Evolutionary conservation across 2,329 filamentous ascomycete genomes (phyloP), one percentile per base, ranked within the genome.

Genomic region (Diaporthe citri): DNA sequence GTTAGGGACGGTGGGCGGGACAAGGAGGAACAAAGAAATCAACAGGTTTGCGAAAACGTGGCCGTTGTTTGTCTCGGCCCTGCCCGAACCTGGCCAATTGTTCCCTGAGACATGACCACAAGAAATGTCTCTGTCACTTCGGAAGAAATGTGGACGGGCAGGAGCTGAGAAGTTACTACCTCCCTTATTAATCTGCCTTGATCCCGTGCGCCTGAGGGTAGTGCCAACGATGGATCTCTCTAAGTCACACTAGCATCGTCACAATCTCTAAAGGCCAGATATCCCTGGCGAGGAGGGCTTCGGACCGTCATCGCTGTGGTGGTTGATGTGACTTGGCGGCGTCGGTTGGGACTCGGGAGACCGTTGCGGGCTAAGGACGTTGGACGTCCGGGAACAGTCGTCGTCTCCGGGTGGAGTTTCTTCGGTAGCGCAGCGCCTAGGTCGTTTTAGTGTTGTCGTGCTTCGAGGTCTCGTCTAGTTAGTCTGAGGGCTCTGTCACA

Each of bases 51-150:
- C 25, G 36, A 48, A 55, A 60, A 55, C 34, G 57, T 67, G 59
- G 28, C 57, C 71, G 56, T 67, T 43, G 39, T 51, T 69, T 71
- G 72, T 73, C 57, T 74, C 73, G 59, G 56, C n/a, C 48, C 41
- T 67, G 57, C 52, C 57, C 56, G n/a, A 57, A 72, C 48, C 52
- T 57, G 31, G 57, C 48, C 48, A n/a, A 72, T 72, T 64, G 57
- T 72, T 34, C 28, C 46, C 71, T 72, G 71, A 62, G 57, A 72
- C 71, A 72, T 56, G 74, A 71, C 57, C 57, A 76, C 72, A 67
- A 59, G 64, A 20, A 31, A 60, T 76, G 74, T 76, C 72, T 76
- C 66, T 71, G 48, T 51, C 22, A 51, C 20, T 36, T 48, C n/a
- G 52, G 48, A 62, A 22, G 25, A 72, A 62, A 39, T 12, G 57